These are phyloP conservation scores for Fusarium sp. DNA, from an alignment of 2,329 filamentous ascomycete species.

Conservation along the genomic window DNA sequence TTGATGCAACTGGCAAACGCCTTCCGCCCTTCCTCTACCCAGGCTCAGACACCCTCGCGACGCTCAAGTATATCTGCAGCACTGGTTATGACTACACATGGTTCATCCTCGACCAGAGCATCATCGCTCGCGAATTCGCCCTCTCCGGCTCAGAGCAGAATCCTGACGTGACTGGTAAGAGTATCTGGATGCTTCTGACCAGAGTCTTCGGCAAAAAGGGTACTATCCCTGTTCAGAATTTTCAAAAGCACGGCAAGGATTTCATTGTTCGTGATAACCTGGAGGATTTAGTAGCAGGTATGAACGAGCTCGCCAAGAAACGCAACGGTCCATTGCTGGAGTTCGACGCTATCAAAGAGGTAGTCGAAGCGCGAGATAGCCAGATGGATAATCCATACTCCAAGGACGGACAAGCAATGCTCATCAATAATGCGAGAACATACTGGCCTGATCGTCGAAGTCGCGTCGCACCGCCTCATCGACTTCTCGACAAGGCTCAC, in stretches of 20 bases:
- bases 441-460: conserved; percentile 66
- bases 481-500: conserved; percentile 63
- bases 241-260: conserved; percentile 68
- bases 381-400: conserved; percentile 67
- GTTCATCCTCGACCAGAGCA: conserved; percentile 69
- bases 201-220: conserved; percentile 64
- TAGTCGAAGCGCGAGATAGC: conserved; percentile 64
- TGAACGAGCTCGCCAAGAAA: conserved; percentile 66
- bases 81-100: conserved; percentile 73
- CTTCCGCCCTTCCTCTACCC: conserved; percentile 68
- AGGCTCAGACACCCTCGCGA: conserved; percentile 67
- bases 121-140: conserved; percentile 70
- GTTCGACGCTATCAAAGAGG: conserved; percentile 55
- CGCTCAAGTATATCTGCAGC: conserved; percentile 67
- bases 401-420: conserved; percentile 72
- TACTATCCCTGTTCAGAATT: conserved; percentile 66
- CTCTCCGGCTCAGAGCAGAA: conserved; percentile 73
- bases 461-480: conserved; percentile 65
- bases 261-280: conserved; percentile 69
- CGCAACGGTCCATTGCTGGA: conserved; percentile 61
- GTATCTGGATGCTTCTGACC: conserved; percentile 62
- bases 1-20: conserved; percentile 69
- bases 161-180: conserved; percentile 69
- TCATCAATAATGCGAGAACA: conserved; percentile 65
- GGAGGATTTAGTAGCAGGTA: conserved; percentile 64